Conservation (phyloP, 805 yeast species). For the Saturnispora kantuleensis region DNA sequence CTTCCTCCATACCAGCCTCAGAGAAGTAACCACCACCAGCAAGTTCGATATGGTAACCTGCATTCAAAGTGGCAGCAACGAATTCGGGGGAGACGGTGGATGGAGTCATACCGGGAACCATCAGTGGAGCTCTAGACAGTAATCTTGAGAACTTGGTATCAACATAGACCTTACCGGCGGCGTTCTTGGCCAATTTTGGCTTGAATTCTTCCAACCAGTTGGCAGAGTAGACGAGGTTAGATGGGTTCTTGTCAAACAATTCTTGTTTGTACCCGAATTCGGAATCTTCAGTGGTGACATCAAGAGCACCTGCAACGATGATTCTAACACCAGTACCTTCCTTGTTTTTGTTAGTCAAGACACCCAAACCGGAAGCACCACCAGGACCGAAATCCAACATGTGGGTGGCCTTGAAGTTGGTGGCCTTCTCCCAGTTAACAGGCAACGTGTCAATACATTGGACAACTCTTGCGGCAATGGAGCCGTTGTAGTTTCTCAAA, state of each 20-base stretch:
- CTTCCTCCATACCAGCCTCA: slow-evolving; percentile 59
- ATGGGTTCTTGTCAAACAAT: slow-evolving; percentile 60
- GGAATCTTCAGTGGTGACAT: slow-evolving; percentile 52
- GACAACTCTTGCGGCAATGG: slow-evolving; percentile 60
- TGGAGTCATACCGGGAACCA: slow-evolving; percentile 99
- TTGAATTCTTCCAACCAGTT: slow-evolving; percentile 86
- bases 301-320: slow-evolving; percentile 88
- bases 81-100: slow-evolving; percentile 91
- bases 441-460: slow-evolving; percentile 80
- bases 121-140: slow-evolving; percentile 88
- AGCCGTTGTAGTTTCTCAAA: slow-evolving; percentile 45
- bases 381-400: slow-evolving; percentile 98
- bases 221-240: slow-evolving; percentile 67
- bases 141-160: slow-evolving; percentile 91
- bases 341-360: slow-evolving; percentile 91
- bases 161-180: slow-evolving; percentile 65
- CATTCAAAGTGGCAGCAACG: slow-evolving; percentile 86
- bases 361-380: slow-evolving; percentile 94
- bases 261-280: slow-evolving; percentile 96
- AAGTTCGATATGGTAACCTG: slow-evolving; percentile 95
- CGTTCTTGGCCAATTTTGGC: slow-evolving; percentile 75
- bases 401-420: slow-evolving; percentile 74
- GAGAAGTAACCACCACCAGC: slow-evolving; percentile 98
- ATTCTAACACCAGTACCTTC: slow-evolving; percentile 97
- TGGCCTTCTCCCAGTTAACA: slow-evolving; percentile 92